Evolutionary conservation across 176 grass and related monocot species (phyloP).

Genomic region (Tillandsia leiboldiana): DNA sequence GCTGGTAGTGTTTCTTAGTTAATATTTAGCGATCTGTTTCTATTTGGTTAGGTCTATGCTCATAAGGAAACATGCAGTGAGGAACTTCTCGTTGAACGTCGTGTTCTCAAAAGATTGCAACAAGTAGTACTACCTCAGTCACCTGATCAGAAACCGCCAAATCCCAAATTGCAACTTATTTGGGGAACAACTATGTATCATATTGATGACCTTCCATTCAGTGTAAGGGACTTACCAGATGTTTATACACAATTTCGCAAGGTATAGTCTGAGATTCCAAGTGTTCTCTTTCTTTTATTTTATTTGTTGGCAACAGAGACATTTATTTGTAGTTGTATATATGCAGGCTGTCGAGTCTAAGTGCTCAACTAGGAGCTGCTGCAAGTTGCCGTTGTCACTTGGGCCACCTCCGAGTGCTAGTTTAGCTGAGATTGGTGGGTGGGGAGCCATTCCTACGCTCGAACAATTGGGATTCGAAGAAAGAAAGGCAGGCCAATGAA

Average conservation of each 20-base stretch:
- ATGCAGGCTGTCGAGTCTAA: constrained; percentile 72
- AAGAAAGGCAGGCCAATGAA: constrained; percentile 42
- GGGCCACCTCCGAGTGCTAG: constrained; percentile 29
- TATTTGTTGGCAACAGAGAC: neutral
- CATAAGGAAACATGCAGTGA: constrained; percentile 82
- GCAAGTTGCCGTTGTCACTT: constrained; percentile 47
- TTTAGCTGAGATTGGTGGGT: constrained; percentile 44
- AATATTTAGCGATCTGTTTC: neutral
- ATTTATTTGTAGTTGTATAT: neutral
- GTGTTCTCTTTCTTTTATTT: neutral
- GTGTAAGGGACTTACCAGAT: constrained; percentile 47
- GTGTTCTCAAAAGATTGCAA: constrained; percentile 44
- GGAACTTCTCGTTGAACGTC: constrained; percentile 52
- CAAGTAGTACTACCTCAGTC: constrained; percentile 24
- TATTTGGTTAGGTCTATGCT: constrained; percentile 52
- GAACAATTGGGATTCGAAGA: constrained; percentile 41
- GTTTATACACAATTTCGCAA: constrained; percentile 91
- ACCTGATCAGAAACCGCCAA: constrained; percentile 18
- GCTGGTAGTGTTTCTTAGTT: neutral
- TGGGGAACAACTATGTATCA: constrained; percentile 91
- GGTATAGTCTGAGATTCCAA: constrained; percentile 16
- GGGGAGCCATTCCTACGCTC: constrained; percentile 48
- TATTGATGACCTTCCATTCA: constrained; percentile 70
- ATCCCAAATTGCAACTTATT: constrained; percentile 59
- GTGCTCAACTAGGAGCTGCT: constrained; percentile 49